These are phyloP conservation scores for Amylocarpus encephaloides DNA, from an alignment of 2,329 filamentous ascomycete genomes.

Conservation along the genomic window DNA sequence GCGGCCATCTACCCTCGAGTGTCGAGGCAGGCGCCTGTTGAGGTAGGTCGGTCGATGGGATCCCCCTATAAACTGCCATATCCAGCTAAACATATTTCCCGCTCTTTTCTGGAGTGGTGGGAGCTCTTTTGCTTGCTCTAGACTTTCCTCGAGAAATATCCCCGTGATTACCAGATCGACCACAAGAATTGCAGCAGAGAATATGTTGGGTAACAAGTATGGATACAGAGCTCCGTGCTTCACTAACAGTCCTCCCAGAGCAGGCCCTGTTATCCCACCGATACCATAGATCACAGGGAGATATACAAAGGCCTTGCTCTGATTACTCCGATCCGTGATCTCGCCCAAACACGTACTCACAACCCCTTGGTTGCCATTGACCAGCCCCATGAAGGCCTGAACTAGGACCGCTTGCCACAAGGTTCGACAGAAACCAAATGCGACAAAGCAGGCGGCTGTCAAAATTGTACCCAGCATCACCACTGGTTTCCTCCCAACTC, in stretches of 20 bases:
- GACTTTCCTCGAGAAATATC: conserved; percentile 82
- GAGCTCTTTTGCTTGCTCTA: conserved; percentile 58
- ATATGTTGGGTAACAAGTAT: conserved; percentile 77
- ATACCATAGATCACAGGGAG: conserved; percentile 93
- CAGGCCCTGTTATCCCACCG: conserved; percentile 85
- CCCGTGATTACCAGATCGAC: conserved; percentile 66
- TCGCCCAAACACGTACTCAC: conserved; percentile 92
- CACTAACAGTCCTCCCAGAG: conserved; percentile 81
- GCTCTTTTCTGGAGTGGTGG: conserved; percentile 54
- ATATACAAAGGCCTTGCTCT: conserved; percentile 89
- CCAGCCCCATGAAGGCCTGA: conserved; percentile 82
- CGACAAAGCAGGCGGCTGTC: conserved; percentile 72
- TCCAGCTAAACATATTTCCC: conserved; percentile 55
- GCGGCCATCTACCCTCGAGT: conserved; percentile 30
- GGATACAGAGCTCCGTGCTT: conserved; percentile 60
- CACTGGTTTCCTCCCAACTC: conserved; percentile 73
- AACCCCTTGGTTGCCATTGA: conserved; percentile 92
- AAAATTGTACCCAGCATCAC: conserved; percentile 77
- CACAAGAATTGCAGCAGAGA: conserved; percentile 65
- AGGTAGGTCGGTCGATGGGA: conserved; percentile 54
- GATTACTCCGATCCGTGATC: conserved; percentile 90
- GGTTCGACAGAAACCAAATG: conserved; percentile 78
- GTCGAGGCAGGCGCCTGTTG: conserved; percentile 32
- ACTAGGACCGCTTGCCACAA: conserved; percentile 82
- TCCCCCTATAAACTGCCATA: conserved; percentile 61